These are phyloP conservation scores for Clarireedia monteithiana DNA, from an alignment of 2,329 filamentous ascomycete species.

Conservation along the genomic window DNA sequence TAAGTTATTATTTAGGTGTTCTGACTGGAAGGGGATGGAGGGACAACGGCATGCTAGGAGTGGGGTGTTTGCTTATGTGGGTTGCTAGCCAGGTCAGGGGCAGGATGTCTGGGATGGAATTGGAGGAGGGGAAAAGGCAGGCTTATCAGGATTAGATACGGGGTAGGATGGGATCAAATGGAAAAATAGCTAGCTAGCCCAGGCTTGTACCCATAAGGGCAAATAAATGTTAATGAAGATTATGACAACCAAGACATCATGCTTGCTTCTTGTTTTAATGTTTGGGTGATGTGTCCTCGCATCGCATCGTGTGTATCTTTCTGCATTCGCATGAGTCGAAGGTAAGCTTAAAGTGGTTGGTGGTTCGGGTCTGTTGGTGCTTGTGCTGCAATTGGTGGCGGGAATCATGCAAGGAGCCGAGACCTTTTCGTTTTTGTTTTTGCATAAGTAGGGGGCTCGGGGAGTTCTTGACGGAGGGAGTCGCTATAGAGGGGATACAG, in stretches of 20 bases:
- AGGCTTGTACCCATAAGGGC: neutral
- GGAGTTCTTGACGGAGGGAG: too few relatives aligned
- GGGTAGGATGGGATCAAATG: neutral
- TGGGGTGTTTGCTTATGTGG: too few relatives aligned
- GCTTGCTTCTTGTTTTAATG: neutral
- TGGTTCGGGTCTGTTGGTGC: neutral
- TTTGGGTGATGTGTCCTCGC: neutral
- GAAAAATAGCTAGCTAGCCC: too few relatives aligned
- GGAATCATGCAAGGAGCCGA: too few relatives aligned
- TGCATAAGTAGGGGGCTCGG: too few relatives aligned
- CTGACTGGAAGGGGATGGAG: neutral
- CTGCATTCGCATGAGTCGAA: neutral
- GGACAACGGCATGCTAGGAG: neutral
- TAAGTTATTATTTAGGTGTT: constrained; percentile 1
- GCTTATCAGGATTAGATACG: neutral
- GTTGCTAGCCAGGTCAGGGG: too few relatives aligned
- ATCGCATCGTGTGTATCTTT: neutral
- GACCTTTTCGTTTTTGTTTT: too few relatives aligned
- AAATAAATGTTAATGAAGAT: constrained; percentile 6
- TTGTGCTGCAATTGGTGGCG: too few relatives aligned
- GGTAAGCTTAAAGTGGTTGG: neutral
- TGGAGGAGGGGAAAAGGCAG: too few relatives aligned
- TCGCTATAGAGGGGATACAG: too few relatives aligned
- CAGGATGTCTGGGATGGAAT: too few relatives aligned
- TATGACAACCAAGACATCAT: neutral